Evolutionary conservation across 192 early-diverging fungal species (phyloP).

Genomic region (Coemansia sp.): DNA sequence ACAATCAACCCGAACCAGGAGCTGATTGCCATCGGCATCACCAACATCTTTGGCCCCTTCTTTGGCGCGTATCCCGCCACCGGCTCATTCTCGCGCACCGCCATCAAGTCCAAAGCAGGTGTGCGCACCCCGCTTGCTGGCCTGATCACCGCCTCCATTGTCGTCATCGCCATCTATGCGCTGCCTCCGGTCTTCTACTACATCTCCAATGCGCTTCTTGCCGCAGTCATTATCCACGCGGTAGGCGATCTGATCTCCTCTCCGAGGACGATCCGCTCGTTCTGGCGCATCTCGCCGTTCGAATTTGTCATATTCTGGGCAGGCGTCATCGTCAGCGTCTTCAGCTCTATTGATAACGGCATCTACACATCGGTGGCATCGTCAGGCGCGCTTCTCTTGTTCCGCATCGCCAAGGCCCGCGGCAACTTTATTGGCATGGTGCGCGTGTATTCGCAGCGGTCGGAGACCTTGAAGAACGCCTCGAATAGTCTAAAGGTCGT

Average conservation of each 20-base stretch:
- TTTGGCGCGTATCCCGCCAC: constrained; percentile 86
- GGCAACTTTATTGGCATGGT: constrained; percentile 49
- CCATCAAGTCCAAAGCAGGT: constrained; percentile 88
- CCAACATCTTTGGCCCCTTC: constrained; percentile 84
- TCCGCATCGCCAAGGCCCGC: constrained; percentile 65
- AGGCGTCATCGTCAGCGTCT: constrained; percentile 56
- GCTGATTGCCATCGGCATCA: constrained; percentile 81
- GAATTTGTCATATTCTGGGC: constrained; percentile 50
- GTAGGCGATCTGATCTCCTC: constrained; percentile 75
- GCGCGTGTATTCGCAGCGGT: constrained; percentile 26
- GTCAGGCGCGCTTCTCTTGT: constrained; percentile 73
- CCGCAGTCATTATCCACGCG: constrained; percentile 85
- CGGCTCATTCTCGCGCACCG: constrained; percentile 91
- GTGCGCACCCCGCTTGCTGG: constrained; percentile 77
- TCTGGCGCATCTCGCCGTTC: constrained; percentile 65
- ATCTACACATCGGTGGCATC: constrained; percentile 74
- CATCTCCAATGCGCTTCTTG: constrained; percentile 76
- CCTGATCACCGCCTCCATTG: constrained; percentile 73
- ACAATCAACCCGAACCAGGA: constrained; percentile 85
- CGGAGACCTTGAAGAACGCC: background rate
- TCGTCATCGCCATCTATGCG: constrained; percentile 78
- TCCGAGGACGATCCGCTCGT: constrained; percentile 57
- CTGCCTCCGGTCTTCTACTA: constrained; percentile 85
- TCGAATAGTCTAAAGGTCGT: background rate
- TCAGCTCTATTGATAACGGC: constrained; percentile 68